These are phyloP conservation scores for Rhizophagus clarus DNA, from an alignment of 192 early-diverging fungal species.

Conservation along the genomic window DNA sequence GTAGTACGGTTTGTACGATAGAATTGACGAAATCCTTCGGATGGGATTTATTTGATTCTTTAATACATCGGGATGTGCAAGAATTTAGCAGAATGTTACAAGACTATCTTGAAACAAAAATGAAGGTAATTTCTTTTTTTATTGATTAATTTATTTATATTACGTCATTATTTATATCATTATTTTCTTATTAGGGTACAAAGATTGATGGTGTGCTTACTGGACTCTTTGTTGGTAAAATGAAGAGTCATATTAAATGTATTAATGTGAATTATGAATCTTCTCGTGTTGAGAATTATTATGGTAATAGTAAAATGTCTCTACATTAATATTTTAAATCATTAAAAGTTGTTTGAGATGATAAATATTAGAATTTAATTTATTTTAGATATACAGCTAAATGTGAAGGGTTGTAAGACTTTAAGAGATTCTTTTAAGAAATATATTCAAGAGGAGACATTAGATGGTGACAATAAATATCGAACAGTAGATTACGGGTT, in stretches of 20 bases:
- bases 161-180: not conserved
- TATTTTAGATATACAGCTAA: constrained; percentile 86
- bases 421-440: constrained; percentile 88
- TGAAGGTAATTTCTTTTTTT: constrained; percentile 70
- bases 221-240: constrained; percentile 91
- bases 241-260: constrained; percentile 97
- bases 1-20: constrained; percentile 80
- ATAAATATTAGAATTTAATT: not conserved
- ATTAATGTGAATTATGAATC: constrained; percentile 95
- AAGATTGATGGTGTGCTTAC: constrained; percentile 89
- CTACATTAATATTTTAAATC: no score
- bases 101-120: constrained; percentile 96
- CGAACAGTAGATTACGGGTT: constrained; percentile 89
- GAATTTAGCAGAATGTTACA: constrained; percentile 97
- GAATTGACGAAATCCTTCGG: constrained; percentile 98
- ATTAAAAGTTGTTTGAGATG: no score
- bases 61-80: constrained; percentile 98
- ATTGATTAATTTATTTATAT: not conserved
- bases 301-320: constrained; percentile 56
- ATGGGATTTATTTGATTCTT: constrained; percentile 81
- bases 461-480: constrained; percentile 98
- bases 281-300: constrained; percentile 91
- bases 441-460: constrained; percentile 86
- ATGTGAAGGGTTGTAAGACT: constrained; percentile 92
- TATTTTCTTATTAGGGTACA: constrained; percentile 59